phyloP scores from a whole-genome alignment of 2,329 filamentous ascomycete species.

The Paraconiothyrium sp. region DNA sequence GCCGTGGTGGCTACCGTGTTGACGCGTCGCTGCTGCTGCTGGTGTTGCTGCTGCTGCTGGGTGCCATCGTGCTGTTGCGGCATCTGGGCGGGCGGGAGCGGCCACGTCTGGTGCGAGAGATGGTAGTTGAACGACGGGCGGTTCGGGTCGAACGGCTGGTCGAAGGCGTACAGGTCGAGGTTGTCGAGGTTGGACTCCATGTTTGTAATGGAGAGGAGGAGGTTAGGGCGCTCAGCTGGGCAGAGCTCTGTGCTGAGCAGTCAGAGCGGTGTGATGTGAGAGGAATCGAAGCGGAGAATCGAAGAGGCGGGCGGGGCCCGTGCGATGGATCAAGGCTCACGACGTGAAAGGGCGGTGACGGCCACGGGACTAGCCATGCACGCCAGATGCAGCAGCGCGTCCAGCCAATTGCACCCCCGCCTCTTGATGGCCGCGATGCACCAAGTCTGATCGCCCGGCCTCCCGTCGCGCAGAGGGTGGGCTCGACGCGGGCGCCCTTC shows the following conservation, averaged over 20 bases:
- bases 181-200: slow-evolving; percentile 56
- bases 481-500: background rate
- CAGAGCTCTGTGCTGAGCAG: slow-evolving; percentile 43
- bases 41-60: slow-evolving; percentile 26
- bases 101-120: slow-evolving; percentile 46
- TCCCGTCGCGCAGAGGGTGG: slow-evolving; percentile 15
- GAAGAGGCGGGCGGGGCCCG: slow-evolving; percentile 23
- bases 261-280: slow-evolving; percentile 37
- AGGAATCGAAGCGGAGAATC: slow-evolving; percentile 29
- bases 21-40: slow-evolving; percentile 39
- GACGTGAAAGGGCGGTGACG: slow-evolving; percentile 29
- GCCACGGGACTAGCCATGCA: slow-evolving; percentile 32
- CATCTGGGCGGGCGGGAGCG: slow-evolving; percentile 48
- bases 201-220: slow-evolving; percentile 33
- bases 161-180: slow-evolving; percentile 54
- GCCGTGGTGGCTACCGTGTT: slow-evolving; percentile 39
- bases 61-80: slow-evolving; percentile 36
- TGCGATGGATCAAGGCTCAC: slow-evolving; percentile 24
- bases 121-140: slow-evolving; percentile 42
- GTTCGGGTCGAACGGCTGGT: slow-evolving; percentile 49
- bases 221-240: slow-evolving; percentile 41
- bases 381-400: slow-evolving; percentile 20
- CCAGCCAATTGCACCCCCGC: slow-evolving; percentile 20
- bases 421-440: slow-evolving; percentile 1
- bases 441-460: slow-evolving; percentile 21